Percentiles rank a stretch among this genome's conserved stretches.
Conservation (phyloP, 1,139 yeast genomes). For the Saccharomyces hybrid region DNA sequence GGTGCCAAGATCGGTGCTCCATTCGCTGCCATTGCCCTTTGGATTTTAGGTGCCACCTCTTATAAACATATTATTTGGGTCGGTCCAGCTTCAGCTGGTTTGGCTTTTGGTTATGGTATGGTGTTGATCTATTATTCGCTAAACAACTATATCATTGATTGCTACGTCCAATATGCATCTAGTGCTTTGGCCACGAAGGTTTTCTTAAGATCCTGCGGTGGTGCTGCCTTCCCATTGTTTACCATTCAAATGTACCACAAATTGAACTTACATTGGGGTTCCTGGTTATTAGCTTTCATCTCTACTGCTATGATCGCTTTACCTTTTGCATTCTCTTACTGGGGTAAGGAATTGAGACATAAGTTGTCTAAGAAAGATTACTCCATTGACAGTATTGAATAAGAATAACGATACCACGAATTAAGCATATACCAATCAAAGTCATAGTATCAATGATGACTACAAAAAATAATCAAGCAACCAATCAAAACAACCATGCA, state of each 20-base stretch:
- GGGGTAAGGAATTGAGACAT: slow-evolving; percentile 57
- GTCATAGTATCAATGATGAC: background rate
- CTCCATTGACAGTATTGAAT: slow-evolving; percentile 31
- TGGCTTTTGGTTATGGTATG: slow-evolving; percentile 89
- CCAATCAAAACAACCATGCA: background rate
- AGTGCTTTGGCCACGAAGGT: slow-evolving; percentile 86
- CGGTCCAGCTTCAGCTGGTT: slow-evolving; percentile 85
- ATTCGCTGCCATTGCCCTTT: slow-evolving; percentile 78
- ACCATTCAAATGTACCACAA: slow-evolving; percentile 70
- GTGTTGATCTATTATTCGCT: slow-evolving; percentile 78
- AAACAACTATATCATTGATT: slow-evolving; percentile 81
- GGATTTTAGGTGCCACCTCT: slow-evolving; percentile 84
- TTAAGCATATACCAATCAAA: background rate
- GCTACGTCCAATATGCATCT: slow-evolving; percentile 78
- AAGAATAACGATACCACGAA: background rate
- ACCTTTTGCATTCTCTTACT: slow-evolving; percentile 72
- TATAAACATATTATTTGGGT: slow-evolving; percentile 79
- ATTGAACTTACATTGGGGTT: slow-evolving; percentile 65
- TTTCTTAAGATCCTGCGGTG: slow-evolving; percentile 72
- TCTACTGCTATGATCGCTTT: slow-evolving; percentile 75
- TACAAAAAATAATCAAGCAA: background rate
- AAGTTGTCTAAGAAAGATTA: slow-evolving; percentile 63
- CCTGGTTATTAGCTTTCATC: slow-evolving; percentile 69
- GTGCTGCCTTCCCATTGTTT: slow-evolving; percentile 66
- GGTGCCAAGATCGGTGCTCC: slow-evolving; percentile 91